Base-by-base conservation (phyloP, 306 rosid genomes). In the Begonia masoniana region DNA sequence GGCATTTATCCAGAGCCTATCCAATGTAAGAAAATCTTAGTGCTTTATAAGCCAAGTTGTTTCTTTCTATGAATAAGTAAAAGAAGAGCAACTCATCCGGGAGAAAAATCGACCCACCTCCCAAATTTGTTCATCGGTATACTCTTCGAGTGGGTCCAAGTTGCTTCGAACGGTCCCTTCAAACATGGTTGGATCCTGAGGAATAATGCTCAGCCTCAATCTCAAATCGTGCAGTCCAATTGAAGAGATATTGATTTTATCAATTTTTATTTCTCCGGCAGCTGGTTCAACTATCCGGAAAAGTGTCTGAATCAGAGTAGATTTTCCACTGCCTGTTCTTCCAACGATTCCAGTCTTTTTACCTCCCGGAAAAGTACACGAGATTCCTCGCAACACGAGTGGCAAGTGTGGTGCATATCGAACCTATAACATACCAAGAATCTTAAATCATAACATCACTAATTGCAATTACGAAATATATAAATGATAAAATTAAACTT, bases 141-240 rank as follows among this genome's bases (percentile, higher is more conserved):
- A 78, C 72, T 89, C 95, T 61, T 89, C 94, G 21, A 85, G 69
- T 0, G 95, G 94, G 56, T 89, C 95, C 14, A 85, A 60, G 55
- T 85, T 89, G 65, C 68, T 89, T 75, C 97, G 75, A 43, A 85
- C 78, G 3, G 97, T 82, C 43, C 97, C 95, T 72, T 80, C 95
- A 62, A 89, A 85, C 97, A 89, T 89, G 55, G 97, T 89, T 56
- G 97, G 95, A 55, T 89, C 95, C 56, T 85, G 95, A 62, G 97
- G 95, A 60, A 89, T 89, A 48, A 89, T 85, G 71, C 95, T 85
- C 21, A 85, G 71, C 75, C 74, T 80, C 58, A 74, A 80, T 62
- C 91, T 65, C 71, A 89, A 66, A 80, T 89, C 87, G 55, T 85
- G 94, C 60, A 89, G 74, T 57, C 97, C 97, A 15, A 85, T 71